phyloP scores from a whole-genome alignment of 2,329 filamentous ascomycete genomes.

The Pseudonectria foliicola region DNA sequence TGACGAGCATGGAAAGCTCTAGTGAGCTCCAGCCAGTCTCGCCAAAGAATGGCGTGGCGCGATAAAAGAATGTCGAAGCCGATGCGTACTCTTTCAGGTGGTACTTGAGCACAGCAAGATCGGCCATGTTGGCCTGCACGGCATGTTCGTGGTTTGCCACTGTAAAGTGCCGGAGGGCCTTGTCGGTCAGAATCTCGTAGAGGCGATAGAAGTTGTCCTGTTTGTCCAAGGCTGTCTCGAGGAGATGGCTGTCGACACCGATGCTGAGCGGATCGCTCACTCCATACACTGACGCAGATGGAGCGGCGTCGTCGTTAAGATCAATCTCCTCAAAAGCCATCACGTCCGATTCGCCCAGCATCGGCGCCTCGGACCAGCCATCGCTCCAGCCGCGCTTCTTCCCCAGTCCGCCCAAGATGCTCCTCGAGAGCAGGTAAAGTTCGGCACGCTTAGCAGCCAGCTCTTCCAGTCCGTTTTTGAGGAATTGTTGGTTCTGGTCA shows the following conservation, averaged over 20 bases:
- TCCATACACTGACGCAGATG: constrained; percentile 4
- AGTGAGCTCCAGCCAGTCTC: constrained; percentile 71
- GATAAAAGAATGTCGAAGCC: constrained; percentile 71
- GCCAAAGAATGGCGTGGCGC: constrained; percentile 72
- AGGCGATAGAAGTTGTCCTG: constrained; percentile 57
- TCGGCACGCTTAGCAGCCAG: constrained; percentile 78
- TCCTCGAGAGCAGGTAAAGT: constrained; percentile 71
- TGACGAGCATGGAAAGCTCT: constrained; percentile 75
- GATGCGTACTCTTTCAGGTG: constrained; percentile 64
- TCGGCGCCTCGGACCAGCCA: constrained; percentile 60
- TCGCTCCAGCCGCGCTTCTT: constrained; percentile 67
- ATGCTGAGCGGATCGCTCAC: constrained; percentile 21
- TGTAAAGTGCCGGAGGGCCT: constrained; percentile 74
- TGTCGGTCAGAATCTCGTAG: constrained; percentile 74
- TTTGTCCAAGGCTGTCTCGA: constrained; percentile 55
- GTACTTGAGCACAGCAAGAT: constrained; percentile 80
- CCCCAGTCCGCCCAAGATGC: constrained; percentile 69
- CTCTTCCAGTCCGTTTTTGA: constrained; percentile 66
- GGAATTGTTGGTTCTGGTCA: constrained; percentile 37
- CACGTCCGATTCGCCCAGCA: constrained; percentile 37
- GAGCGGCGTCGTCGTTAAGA: constrained; percentile 37
- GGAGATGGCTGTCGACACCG: constrained; percentile 38
- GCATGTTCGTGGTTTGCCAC: constrained; percentile 73
- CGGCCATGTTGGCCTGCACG: constrained; percentile 69
- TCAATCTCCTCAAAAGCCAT: constrained; percentile 51